Base-by-base conservation (phyloP, 345 rosid species). In the Rubroshorea leprosula region DNA sequence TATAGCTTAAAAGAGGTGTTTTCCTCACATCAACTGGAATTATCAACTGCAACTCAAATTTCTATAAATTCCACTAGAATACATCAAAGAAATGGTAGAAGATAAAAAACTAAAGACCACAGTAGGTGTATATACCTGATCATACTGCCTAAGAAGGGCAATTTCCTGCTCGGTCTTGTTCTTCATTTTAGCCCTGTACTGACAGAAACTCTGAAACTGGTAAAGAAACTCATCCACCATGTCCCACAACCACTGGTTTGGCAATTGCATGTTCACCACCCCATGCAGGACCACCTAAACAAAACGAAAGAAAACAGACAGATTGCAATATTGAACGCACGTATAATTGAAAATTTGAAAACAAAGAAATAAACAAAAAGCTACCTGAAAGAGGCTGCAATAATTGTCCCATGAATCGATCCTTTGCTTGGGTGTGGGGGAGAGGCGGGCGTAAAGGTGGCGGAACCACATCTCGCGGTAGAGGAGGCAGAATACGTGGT, bases 401-500 rank as follows among this genome's bases (percentile, higher is more conserved):
- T 90, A 93, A 44, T 93, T 93, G 52, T 93, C 99, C 96, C 92
- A 93, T 20, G 96, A 85, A 62, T 93, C 99, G 46, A 93, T 87
- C 80, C 99, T 77, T 85, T 93, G 99, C 76, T 82, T 82, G 35
- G 82, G 72, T 5, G 94, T 90, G 26, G 99, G 99, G 0, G 96
- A 76, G 6, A 87, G 79, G 61, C 97, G 80, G n/a, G 97, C 99
- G 26, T 83, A 93, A 54, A 93, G 74, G 49, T 93, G 99, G 22
- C 99, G 78, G 66, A 83, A 93, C 99, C 99, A 93, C 99, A 93
- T 87, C 92, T 93, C 99, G 10, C 96, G 95, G 66, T 93, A 93
- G 0, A 93, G 83, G 49, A 93, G 82, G 64, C 99, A 90, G 63
- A 93, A 93, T 0, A 93, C 99, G 46, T 82, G 97, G 55, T 93